Conservation (phyloP, 2,329 filamentous ascomycete genomes). For the Aspergillus ochraceoroseus region DNA sequence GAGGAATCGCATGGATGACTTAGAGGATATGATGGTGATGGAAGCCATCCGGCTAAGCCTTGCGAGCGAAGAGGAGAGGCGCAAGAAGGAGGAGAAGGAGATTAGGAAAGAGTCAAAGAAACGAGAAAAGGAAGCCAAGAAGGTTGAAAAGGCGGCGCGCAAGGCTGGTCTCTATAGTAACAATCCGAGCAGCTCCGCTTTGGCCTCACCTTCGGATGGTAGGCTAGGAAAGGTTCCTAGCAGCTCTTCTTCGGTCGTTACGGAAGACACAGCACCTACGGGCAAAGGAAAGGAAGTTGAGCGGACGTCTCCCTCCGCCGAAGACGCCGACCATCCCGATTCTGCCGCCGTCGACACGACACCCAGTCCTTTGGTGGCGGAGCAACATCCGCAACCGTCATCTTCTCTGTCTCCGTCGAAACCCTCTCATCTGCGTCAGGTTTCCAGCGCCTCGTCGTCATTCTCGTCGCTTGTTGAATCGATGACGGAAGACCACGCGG, state of each 20-base stretch:
- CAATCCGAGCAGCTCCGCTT: conserved; percentile 60
- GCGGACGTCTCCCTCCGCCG: conserved; percentile 38
- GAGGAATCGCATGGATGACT: conserved; percentile 68
- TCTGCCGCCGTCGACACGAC: conserved; percentile 26
- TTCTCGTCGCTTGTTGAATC: conserved; percentile 72
- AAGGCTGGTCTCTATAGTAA: conserved; percentile 53
- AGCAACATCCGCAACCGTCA: conserved; percentile 19
- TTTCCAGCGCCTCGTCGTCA: conserved; percentile 81
- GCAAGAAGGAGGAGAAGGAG: conserved; percentile 76
- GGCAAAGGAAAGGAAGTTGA: conserved; percentile 69
- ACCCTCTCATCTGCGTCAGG: conserved; percentile 69
- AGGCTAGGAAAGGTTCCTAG: conserved; percentile 36
- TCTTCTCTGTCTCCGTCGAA: conserved; percentile 49
- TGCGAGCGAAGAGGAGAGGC: conserved; percentile 90
- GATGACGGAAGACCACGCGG: conserved; percentile 34
- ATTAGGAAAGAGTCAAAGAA: conserved; percentile 77
- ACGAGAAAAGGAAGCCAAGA: conserved; percentile 77
- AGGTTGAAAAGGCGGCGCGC: conserved; percentile 63
- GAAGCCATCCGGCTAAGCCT: conserved; percentile 88
- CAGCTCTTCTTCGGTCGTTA: conserved; percentile 36
- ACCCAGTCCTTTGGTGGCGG: conserved; percentile 17
- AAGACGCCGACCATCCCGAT: conserved; percentile 29
- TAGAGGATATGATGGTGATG: conserved; percentile 98
- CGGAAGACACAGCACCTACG: conserved; percentile 35
- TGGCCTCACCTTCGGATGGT: conserved; percentile 44